Evolutionary conservation across 345 rosid genomes (phyloP).

Genomic region (Eucalyptus sideroxylon): DNA sequence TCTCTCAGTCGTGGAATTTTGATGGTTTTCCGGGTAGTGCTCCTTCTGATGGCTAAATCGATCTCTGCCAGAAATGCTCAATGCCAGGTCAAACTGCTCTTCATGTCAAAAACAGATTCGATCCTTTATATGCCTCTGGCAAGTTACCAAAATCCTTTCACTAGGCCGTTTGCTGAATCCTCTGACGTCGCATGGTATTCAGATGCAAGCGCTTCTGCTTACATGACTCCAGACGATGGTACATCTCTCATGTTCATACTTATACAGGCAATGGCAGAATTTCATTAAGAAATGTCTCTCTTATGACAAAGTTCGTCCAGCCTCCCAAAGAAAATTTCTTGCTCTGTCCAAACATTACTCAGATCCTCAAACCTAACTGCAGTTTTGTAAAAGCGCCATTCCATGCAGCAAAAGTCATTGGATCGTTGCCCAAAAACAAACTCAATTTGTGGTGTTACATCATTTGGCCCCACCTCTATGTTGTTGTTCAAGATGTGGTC

Average conservation of each 20-base stretch:
- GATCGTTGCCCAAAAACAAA: neutral
- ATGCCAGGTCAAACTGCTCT: neutral
- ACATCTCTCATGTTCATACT: neutral
- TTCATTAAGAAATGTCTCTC: neutral
- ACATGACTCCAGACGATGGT: neutral
- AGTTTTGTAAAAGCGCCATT: neutral
- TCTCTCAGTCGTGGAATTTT: neutral
- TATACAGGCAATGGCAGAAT: neutral
- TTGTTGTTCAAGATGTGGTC: neutral
- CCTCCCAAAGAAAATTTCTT: neutral
- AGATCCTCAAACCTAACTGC: neutral
- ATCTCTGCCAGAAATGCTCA: neutral
- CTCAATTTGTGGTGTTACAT: neutral
- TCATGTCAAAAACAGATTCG: neutral
- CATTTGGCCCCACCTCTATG: neutral
- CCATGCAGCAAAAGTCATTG: neutral
- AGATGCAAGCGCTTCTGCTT: neutral
- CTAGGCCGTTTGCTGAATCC: neutral
- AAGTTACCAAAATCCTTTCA: neutral
- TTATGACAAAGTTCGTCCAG: neutral
- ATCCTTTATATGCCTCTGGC: neutral
- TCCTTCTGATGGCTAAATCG: neutral
- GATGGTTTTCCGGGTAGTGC: neutral
- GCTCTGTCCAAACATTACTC: neutral
- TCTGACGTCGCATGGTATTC: neutral